Base-by-base conservation (phyloP, 2,329 filamentous ascomycete species). In the Diplodia seriata region DNA sequence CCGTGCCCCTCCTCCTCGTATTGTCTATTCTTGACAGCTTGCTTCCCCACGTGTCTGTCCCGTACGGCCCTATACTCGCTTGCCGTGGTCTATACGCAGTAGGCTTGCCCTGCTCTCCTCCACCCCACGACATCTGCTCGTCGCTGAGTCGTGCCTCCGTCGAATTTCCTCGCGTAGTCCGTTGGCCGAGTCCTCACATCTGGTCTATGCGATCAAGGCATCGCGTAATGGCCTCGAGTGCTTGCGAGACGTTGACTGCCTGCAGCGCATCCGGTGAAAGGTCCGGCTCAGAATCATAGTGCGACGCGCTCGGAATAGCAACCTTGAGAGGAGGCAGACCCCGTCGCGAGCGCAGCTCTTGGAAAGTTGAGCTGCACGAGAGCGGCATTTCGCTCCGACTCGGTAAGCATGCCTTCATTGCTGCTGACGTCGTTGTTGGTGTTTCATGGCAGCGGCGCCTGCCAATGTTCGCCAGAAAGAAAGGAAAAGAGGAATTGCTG, bases 191-290 rank as follows among this genome's bases (percentile, higher is more conserved):
- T n/a, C 59, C 9, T 63, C 47, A 63, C 43, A 23, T 20, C 59
- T 63, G 29, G 47, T 63, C 59, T 29, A 63, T 63, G 29, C 59
- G 59, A 31, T 63, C 59, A 26, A 63, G 47, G 47, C 59, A 63
- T 38, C n/a, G 59, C n/a, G 59, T 51, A 31, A 63, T 63, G 59
- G 59, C 59, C 11, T 63, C 59, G 43, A 63, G 59, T 7, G 59
- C 59, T 26, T 63, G 59, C 43, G 59, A 20, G 47, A 63, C 47
- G 31, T 63, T 63, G 59, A 50, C 38, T n/a, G 59, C 50, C 26
- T 63, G 59, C 59, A 51, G 59, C 2, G 59, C 59, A 31, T 51
- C 47, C 12, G 59, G 59, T 29, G 59, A 63, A 18, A 63, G 47
- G 43, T 63, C 47, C 18, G 47, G 23, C 23, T 51, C 47, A 11